Conservation (phyloP, 2,329 filamentous ascomycete species). For the Coniochaeta sp. region DNA sequence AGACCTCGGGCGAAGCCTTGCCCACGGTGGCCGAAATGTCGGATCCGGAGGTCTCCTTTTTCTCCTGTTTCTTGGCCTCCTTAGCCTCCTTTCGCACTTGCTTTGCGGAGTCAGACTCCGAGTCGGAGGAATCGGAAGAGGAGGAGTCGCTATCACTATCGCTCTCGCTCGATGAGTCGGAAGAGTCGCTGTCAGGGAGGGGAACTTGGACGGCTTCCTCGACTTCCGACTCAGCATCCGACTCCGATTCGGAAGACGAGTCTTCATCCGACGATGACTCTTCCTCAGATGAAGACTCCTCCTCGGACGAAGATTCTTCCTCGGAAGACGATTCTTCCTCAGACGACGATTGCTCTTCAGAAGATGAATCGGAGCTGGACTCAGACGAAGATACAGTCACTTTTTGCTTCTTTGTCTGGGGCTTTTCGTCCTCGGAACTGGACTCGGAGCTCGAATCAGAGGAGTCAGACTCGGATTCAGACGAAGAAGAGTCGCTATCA, state of each 20-base stretch:
- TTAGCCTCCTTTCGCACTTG: constrained; percentile 10
- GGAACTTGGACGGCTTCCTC: constrained; percentile 1
- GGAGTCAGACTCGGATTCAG: constrained; percentile 20
- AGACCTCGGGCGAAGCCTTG: constrained; percentile 42
- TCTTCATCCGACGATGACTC: constrained; percentile 29
- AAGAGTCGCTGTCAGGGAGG: neutral
- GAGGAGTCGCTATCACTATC: constrained; percentile 23
- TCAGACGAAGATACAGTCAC: constrained; percentile 15
- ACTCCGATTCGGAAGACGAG: constrained; percentile 21
- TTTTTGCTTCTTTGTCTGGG: constrained; percentile 45
- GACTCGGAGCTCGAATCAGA: constrained; percentile 26
- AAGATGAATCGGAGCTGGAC: constrained; percentile 16
- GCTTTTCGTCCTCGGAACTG: constrained; percentile 36
- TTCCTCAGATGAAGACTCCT: constrained; percentile 17
- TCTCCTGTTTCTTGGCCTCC: constrained; percentile 15
- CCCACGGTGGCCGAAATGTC: constrained; percentile 41
- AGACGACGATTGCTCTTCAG: constrained; percentile 8
- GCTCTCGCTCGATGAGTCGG: constrained; percentile 13
- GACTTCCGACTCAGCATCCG: constrained; percentile 12
- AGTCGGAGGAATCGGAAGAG: constrained; percentile 29
- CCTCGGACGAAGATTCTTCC: constrained; percentile 12
- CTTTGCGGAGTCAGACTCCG: constrained; percentile 22
- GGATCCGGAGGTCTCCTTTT: constrained; percentile 18
- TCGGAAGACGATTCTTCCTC: neutral
- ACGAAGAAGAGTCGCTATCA: constrained; percentile 26